Conservation (phyloP, 1,284 basidiomycete species). For the Cystobasidium pallidum region DNA sequence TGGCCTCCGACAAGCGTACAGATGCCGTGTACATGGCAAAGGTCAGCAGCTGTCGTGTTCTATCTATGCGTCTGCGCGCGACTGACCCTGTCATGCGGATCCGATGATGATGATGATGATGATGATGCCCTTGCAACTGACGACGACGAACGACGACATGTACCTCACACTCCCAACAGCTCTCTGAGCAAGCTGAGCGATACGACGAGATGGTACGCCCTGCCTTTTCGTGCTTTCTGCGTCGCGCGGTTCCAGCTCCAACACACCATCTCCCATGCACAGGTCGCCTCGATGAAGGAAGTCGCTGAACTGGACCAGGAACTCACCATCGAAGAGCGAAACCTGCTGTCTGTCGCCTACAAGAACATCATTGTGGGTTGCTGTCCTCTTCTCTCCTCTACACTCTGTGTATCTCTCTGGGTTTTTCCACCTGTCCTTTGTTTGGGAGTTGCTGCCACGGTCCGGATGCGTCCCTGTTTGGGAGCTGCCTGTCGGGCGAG, state of each 20-base stretch:
- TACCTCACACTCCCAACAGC: too few species aligned
- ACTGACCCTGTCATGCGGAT: too few species aligned
- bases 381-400: too few species aligned
- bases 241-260: too few species aligned
- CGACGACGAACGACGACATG: neutral
- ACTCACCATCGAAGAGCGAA: slow-evolving; percentile 61
- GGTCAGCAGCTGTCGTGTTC: too few species aligned
- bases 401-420: neutral
- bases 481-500: too few species aligned
- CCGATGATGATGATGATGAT: neutral
- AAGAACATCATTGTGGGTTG: slow-evolving; percentile 55
- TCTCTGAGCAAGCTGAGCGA: slow-evolving; percentile 71
- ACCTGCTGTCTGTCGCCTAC: slow-evolving; percentile 61
- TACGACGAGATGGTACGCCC: slow-evolving; percentile 80
- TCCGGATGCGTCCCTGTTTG: neutral
- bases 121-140: too few species aligned
- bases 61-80: too few species aligned
- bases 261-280: slow-evolving; percentile 65
- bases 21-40: slow-evolving; percentile 89
- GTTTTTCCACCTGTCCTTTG: slow-evolving; percentile 1
- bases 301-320: slow-evolving; percentile 68
- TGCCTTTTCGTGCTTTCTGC: neutral
- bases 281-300: slow-evolving; percentile 99
- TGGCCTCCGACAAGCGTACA: slow-evolving; percentile 27
- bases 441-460: neutral